These are phyloP conservation scores for Annona squamosa DNA, from an alignment of 164 flowering plant genomes.

Conservation along the genomic window DNA sequence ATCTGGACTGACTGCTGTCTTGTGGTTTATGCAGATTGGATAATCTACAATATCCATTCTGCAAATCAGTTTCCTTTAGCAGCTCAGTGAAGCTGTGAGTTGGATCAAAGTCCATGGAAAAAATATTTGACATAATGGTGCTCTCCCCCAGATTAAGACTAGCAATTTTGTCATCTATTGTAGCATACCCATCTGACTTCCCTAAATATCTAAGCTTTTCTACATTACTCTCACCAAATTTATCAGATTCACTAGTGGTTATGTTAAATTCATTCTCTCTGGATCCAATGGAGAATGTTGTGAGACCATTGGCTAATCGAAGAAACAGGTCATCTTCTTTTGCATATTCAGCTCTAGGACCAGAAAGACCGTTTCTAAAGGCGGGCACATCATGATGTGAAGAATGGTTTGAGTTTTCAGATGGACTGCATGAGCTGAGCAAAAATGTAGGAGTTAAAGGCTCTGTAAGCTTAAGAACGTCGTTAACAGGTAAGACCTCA, in stretches of 20 bases:
- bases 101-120: constrained; percentile 43
- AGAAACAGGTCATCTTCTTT: constrained; percentile 9
- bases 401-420: constrained; percentile 14
- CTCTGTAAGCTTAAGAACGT: constrained; percentile 12
- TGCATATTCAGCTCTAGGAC: constrained; percentile 10
- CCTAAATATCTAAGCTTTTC: constrained; percentile 22
- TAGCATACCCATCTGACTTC: constrained; percentile 11
- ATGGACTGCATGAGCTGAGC: constrained; percentile 13
- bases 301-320: constrained; percentile 10
- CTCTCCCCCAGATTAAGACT: constrained; percentile 34
- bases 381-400: constrained; percentile 15
- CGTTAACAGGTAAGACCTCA: constrained; percentile 18
- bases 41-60: constrained; percentile 17
- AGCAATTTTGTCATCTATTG: constrained; percentile 12
- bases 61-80: constrained; percentile 23
- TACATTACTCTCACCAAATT: constrained; percentile 11
- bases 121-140: constrained; percentile 49
- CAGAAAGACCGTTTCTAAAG: constrained; percentile 12
- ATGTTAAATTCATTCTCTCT: constrained; percentile 14
- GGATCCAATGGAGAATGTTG: constrained; percentile 15
- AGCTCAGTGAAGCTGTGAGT: constrained; percentile 27
- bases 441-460: constrained; percentile 6
- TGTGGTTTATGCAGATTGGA: constrained; percentile 27
- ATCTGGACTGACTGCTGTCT: constrained; percentile 35
- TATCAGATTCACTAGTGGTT: constrained; percentile 15